These are phyloP conservation scores for Pilaira anomala DNA, from an alignment of 192 early-diverging fungal species.

Conservation along the genomic window DNA sequence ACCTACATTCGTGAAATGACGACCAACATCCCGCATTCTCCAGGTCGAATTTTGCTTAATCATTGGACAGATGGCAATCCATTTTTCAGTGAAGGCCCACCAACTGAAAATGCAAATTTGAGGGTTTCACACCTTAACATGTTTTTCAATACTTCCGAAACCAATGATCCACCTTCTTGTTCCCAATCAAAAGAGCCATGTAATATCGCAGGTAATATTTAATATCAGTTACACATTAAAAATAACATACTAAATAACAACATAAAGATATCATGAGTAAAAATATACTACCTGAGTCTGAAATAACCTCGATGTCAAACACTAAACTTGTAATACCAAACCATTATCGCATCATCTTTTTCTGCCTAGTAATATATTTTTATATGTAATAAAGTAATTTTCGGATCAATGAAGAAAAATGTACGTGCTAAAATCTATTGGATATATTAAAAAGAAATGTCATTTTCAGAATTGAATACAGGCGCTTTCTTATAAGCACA, in stretches of 20 bases:
- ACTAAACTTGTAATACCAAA: no score
- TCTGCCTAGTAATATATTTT: no score
- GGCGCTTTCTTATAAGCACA: no score
- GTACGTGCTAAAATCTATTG: no score
- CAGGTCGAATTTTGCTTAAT: slow-evolving; percentile 30
- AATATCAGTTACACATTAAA: neutral
- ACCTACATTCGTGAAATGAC: slow-evolving; percentile 9
- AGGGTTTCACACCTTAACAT: slow-evolving; percentile 27
- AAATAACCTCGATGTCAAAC: no score
- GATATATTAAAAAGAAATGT: no score
- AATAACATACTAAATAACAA: neutral
- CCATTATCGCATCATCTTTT: no score
- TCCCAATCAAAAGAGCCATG: slow-evolving; percentile 9
- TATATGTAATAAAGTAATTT: no score
- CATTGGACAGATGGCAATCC: slow-evolving; percentile 40
- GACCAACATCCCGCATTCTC: slow-evolving; percentile 27
- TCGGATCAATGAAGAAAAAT: no score
- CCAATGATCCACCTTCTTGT: neutral
- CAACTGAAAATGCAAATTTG: slow-evolving; percentile 1
- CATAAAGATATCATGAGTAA: slow-evolving; percentile 15
- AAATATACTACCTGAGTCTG: slow-evolving; percentile 12
- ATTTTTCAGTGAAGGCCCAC: slow-evolving; percentile 29
- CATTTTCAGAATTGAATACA: no score
- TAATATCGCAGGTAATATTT: slow-evolving; percentile 10
- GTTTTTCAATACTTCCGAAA: slow-evolving; percentile 31